These are phyloP conservation scores for Grifola frondosa DNA, from an alignment of 1,284 basidiomycete species.

Conservation along the genomic window DNA sequence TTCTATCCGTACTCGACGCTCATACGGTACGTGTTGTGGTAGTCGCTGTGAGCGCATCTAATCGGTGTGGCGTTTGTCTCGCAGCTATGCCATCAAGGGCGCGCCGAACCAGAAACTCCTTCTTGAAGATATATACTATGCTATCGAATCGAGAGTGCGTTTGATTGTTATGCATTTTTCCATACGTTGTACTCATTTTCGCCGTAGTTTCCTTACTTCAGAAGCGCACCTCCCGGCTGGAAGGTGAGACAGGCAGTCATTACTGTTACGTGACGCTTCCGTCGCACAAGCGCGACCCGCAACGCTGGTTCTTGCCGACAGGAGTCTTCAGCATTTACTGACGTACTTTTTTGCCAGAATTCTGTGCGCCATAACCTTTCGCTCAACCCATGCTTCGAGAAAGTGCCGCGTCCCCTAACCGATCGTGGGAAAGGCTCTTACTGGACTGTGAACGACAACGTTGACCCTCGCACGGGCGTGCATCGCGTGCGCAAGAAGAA, in stretches of 20 bases:
- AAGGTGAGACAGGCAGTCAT: conserved; percentile 54
- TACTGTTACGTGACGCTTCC: no score
- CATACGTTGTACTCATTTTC: conserved; percentile 4
- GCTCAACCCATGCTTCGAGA: conserved; percentile 91
- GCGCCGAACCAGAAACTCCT: conserved; percentile 80
- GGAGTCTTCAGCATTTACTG: background rate
- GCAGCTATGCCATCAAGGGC: conserved; percentile 83
- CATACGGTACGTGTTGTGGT: conserved; percentile 61
- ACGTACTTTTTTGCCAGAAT: conserved; percentile 53
- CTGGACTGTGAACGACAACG: conserved; percentile 85
- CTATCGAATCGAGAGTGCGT: conserved; percentile 79
- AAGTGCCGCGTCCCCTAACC: conserved; percentile 84
- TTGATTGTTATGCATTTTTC: conserved; percentile 1
- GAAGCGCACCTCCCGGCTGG: conserved; percentile 79
- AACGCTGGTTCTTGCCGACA: no score
- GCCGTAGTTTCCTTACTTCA: conserved; percentile 77
- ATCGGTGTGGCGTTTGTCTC: conserved; percentile 6
- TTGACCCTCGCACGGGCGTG: conserved; percentile 82
- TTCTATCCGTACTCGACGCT: conserved; percentile 86
- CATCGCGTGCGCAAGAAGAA: conserved; percentile 84
- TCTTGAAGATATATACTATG: conserved; percentile 84
- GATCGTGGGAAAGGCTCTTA: conserved; percentile 87
- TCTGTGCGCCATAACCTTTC: conserved; percentile 94
- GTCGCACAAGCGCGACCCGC: no score
- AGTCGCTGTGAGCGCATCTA: background rate